phyloP scores from a whole-genome alignment of 176 grass and related monocot genomes.

The Cenchrus purpureus region DNA sequence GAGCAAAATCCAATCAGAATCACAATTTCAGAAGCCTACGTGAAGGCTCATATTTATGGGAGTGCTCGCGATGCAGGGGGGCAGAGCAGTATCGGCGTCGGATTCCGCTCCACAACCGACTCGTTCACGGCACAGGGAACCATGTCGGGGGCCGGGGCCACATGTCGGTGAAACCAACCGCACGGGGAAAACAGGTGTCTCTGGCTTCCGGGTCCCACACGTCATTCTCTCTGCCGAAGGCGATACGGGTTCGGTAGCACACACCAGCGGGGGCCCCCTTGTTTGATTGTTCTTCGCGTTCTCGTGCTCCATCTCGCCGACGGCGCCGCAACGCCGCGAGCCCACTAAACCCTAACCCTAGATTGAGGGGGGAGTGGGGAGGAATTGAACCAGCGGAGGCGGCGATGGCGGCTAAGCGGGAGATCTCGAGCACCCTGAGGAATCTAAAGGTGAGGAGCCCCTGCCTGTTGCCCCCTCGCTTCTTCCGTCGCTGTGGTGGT shows the following conservation, averaged over 20 bases:
- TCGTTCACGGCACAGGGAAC: background rate
- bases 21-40: background rate
- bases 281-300: background rate
- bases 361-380: background rate
- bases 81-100: background rate
- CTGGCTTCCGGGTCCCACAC: background rate
- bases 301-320: background rate
- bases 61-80: background rate
- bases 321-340: background rate
- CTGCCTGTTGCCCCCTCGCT: background rate
- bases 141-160: background rate
- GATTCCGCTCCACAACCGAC: background rate
- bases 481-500: background rate
- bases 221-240: background rate
- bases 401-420: slow-evolving; percentile 75
- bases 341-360: slow-evolving; percentile 49
- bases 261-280: background rate
- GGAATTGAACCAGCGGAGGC: background rate
- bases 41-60: background rate
- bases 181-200: accelerated
- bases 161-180: background rate
- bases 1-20: background rate
- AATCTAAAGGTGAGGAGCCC: slow-evolving; percentile 65
- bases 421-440: slow-evolving; percentile 87
- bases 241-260: background rate